Percentiles rank a stretch among this genome's conserved stretches.
phyloP scores from a whole-genome alignment of 345 rosid species.

The Draba incana region DNA sequence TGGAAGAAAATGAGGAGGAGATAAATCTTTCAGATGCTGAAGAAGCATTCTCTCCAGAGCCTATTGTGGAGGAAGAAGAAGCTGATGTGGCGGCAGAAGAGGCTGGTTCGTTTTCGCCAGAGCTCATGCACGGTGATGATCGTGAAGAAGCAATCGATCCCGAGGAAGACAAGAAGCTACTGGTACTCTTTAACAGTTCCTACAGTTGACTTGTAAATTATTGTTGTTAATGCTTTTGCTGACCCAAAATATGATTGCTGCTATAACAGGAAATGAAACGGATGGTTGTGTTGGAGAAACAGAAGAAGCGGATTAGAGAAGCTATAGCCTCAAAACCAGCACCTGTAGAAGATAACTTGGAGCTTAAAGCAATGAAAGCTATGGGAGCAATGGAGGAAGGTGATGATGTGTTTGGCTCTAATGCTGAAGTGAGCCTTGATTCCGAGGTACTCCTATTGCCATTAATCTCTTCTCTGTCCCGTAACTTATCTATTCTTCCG shows the following conservation, averaged over 20 bases:
- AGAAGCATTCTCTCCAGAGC: slow-evolving; percentile 67
- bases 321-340: slow-evolving; percentile 71
- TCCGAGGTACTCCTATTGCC: slow-evolving; percentile 54
- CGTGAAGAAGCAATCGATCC: slow-evolving; percentile 92
- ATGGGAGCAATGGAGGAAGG: slow-evolving; percentile 99
- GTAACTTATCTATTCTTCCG: background rate
- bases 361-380: slow-evolving; percentile 85
- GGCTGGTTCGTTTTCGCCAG: slow-evolving; percentile 91
- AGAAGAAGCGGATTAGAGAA: slow-evolving; percentile 72
- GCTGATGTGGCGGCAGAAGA: slow-evolving; percentile 59
- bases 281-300: slow-evolving; percentile 65
- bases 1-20: slow-evolving; percentile 60
- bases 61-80: slow-evolving; percentile 55
- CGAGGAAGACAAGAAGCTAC: slow-evolving; percentile 80
- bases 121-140: slow-evolving; percentile 80
- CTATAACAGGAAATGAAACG: slow-evolving; percentile 71
- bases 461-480: background rate
- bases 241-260: slow-evolving; percentile 21
- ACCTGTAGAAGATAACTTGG: slow-evolving; percentile 77
- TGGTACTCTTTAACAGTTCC: slow-evolving; percentile 50
- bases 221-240: slow-evolving; percentile 4
- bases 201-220: background rate
- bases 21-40: slow-evolving; percentile 52
- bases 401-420: slow-evolving; percentile 89
- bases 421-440: slow-evolving; percentile 91